Percentiles rank a stretch among this genome's conserved stretches.
These are phyloP conservation scores for Microstegium vimineum DNA, from an alignment of 176 grass and related monocot genomes.

Conservation along the genomic window DNA sequence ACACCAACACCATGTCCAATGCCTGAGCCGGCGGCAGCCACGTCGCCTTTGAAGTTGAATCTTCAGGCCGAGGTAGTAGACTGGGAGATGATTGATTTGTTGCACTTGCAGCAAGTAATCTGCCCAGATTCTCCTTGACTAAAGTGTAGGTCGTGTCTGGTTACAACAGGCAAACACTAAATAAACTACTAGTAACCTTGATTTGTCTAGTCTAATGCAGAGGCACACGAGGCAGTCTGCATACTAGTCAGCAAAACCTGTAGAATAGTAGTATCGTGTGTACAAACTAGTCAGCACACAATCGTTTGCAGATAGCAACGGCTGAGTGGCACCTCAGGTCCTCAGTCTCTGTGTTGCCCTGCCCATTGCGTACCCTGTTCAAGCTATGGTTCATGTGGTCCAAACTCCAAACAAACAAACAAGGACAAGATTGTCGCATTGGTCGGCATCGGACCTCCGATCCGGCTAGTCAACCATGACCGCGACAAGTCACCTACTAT, in stretches of 20 bases:
- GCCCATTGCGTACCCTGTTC: background rate
- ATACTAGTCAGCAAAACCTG: conserved; percentile 13
- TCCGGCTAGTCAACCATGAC: conserved; percentile 17
- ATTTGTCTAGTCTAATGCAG: conserved; percentile 3
- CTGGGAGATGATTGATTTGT: background rate
- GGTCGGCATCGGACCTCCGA: background rate
- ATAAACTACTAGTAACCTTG: background rate
- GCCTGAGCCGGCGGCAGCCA: background rate
- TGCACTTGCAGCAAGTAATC: background rate
- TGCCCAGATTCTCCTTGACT: background rate
- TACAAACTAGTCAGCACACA: background rate
- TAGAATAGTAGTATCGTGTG: background rate
- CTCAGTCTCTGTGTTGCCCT: background rate
- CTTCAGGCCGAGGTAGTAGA: too few species aligned
- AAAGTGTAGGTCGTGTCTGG: background rate
- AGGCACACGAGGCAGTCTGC: background rate
- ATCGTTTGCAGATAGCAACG: background rate
- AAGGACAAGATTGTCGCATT: background rate
- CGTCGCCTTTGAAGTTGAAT: background rate
- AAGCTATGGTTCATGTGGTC: background rate
- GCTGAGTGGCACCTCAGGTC: background rate
- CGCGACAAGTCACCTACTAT: background rate
- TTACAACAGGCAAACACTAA: background rate
- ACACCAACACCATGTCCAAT: background rate
- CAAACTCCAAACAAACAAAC: too few species aligned